Percentiles rank a stretch among this genome's conserved stretches.
Evolutionary conservation across 495 filamentous ascomycete species (phyloP).

Genomic region (Penicillium nucicola): DNA sequence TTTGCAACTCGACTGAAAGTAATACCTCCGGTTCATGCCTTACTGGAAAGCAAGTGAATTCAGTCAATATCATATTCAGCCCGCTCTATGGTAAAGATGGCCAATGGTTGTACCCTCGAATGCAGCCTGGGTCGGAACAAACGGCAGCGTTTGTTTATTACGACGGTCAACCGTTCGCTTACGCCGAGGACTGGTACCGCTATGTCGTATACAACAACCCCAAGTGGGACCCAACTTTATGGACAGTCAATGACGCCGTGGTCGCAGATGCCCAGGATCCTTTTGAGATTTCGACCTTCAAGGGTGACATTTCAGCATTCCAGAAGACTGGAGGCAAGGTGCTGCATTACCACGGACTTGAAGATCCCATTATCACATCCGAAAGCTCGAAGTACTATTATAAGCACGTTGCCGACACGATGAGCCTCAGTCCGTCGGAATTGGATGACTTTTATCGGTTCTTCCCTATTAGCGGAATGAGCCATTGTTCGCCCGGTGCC

Average conservation of each 20-base stretch:
- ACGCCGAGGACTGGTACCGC: conserved; percentile 45
- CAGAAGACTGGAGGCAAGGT: conserved; percentile 45
- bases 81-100: conserved; percentile 50
- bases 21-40: conserved; percentile 41
- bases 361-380: conserved; percentile 45
- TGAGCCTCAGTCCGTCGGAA: conserved; percentile 32
- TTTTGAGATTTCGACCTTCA: conserved; percentile 47
- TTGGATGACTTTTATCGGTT: conserved; percentile 59
- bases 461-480: conserved; percentile 58
- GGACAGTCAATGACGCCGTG: conserved; percentile 33
- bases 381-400: conserved; percentile 44
- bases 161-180: conserved; percentile 37
- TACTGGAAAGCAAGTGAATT: conserved; percentile 52
- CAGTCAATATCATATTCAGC: conserved; percentile 52
- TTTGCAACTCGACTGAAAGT: conserved; percentile 41
- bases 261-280: conserved; percentile 40
- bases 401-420: conserved; percentile 40
- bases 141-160: conserved; percentile 31
- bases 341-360: conserved; percentile 47
- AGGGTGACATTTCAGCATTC: conserved; percentile 44
- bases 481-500: conserved; percentile 48
- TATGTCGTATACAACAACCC: conserved; percentile 55
- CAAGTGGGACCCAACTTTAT: conserved; percentile 37
- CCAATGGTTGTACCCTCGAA: conserved; percentile 53
- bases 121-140: conserved; percentile 44